Evolutionary conservation across 2,329 filamentous ascomycete genomes (phyloP).

Genomic region (Penicillium psychrosexuale): DNA sequence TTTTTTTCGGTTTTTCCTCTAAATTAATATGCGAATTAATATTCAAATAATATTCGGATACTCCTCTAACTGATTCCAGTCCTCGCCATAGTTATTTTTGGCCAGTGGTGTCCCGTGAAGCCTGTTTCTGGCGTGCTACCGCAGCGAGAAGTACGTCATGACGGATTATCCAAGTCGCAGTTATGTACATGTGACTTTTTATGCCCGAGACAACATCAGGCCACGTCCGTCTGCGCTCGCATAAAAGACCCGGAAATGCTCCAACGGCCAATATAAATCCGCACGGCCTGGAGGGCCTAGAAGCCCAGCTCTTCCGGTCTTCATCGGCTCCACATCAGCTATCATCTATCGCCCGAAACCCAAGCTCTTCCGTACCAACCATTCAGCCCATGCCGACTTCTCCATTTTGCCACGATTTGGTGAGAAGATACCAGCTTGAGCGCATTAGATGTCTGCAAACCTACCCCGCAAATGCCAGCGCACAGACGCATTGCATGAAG

Average conservation of each 20-base stretch:
- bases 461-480: constrained; percentile 1
- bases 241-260: background rate
- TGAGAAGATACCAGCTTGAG: background rate
- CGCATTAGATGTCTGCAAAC: background rate
- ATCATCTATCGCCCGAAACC: background rate
- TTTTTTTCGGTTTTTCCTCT: background rate
- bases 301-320: background rate
- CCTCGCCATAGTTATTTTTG: background rate
- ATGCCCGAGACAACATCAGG: background rate
- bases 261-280: background rate
- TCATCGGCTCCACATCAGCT: background rate
- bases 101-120: too few relatives aligned
- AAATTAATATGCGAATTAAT: too few relatives aligned
- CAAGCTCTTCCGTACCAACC: background rate
- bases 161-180: too few relatives aligned
- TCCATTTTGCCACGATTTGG: background rate
- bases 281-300: too few relatives aligned
- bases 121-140: background rate
- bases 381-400: background rate
- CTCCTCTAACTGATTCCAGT: too few relatives aligned
- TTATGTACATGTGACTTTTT: background rate
- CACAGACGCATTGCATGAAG: background rate
- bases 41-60: too few relatives aligned
- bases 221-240: background rate
- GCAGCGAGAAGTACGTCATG: background rate